Conservation (phyloP, 192 early-diverging fungal species). For the Coemansia sp. region DNA sequence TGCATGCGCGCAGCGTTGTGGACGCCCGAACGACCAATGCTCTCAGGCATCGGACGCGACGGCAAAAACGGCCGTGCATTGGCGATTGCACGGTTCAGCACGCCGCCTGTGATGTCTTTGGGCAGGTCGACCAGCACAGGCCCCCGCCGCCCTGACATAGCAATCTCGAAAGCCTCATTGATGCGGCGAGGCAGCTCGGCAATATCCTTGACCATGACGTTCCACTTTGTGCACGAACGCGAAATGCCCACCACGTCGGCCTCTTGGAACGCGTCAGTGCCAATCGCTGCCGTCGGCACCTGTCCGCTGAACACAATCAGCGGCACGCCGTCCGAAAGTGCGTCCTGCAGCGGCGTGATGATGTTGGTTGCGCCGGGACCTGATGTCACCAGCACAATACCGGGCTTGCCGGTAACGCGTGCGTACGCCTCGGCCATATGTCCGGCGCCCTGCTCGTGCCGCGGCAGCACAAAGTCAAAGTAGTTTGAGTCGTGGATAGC, state of each 20-base stretch:
- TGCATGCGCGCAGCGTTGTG: constrained; percentile 57
- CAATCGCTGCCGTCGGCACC: constrained; percentile 86
- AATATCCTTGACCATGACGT: constrained; percentile 97
- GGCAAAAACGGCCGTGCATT: constrained; percentile 68
- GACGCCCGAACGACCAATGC: constrained; percentile 56
- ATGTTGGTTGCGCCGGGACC: constrained; percentile 98
- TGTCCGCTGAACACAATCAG: constrained; percentile 96
- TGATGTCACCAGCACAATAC: constrained; percentile 77
- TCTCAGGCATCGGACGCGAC: constrained; percentile 59
- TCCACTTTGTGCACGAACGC: constrained; percentile 98
- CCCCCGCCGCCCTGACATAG: constrained; percentile 90
- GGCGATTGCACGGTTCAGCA: constrained; percentile 82
- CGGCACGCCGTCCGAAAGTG: constrained; percentile 89
- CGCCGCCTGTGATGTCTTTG: constrained; percentile 94
- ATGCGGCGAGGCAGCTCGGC: constrained; percentile 94
- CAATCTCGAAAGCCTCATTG: constrained; percentile 98
- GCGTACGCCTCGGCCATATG: constrained; percentile 99
- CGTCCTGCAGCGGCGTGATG: constrained; percentile 97
- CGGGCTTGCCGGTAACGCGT: constrained; percentile 70
- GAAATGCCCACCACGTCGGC: constrained; percentile 96
- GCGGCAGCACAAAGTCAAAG: constrained; percentile 94
- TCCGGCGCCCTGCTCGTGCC: constrained; percentile 98
- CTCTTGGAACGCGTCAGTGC: constrained; percentile 98
- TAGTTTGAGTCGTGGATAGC: constrained; percentile 94
- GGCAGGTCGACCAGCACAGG: constrained; percentile 97